phyloP scores from a whole-genome alignment of 805 yeast genomes.

The Wickerhamomyces bovis region DNA sequence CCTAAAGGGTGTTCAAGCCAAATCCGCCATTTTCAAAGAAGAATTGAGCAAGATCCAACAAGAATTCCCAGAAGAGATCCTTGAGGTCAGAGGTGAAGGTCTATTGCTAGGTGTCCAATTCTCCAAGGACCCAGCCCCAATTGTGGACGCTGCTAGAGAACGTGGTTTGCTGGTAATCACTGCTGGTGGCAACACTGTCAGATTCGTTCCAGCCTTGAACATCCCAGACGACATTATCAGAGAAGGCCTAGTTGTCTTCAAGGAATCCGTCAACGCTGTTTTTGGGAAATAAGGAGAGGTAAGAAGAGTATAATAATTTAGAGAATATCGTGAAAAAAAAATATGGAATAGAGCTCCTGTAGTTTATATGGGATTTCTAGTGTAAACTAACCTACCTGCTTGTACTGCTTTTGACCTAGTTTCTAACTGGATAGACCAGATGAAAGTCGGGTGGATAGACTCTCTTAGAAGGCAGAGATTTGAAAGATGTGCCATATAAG shows the following conservation, averaged over 20 bases:
- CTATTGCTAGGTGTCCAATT: slow-evolving; percentile 82
- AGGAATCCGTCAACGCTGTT: slow-evolving; percentile 40
- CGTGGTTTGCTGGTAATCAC: slow-evolving; percentile 80
- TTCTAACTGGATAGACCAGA: too few relatives aligned
- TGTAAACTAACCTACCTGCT: too few relatives aligned
- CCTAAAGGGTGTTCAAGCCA: slow-evolving; percentile 50
- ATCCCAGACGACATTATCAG: slow-evolving; percentile 63
- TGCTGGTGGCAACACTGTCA: slow-evolving; percentile 86
- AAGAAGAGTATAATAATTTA: too few relatives aligned
- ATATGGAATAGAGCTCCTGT: too few relatives aligned
- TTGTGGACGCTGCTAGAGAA: slow-evolving; percentile 69
- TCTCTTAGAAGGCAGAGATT: too few relatives aligned
- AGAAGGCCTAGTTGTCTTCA: slow-evolving; percentile 69
- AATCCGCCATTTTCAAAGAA: slow-evolving; percentile 50
- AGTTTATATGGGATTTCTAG: too few relatives aligned
- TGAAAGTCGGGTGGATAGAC: too few relatives aligned
- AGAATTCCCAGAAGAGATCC: slow-evolving; percentile 54
- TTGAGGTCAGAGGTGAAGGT: slow-evolving; percentile 82
- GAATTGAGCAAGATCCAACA: slow-evolving; percentile 45
- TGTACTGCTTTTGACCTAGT: too few relatives aligned
- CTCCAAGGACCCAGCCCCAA: slow-evolving; percentile 48
- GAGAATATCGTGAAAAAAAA: too few relatives aligned
- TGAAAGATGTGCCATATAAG: too few relatives aligned
- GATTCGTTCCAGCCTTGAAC: slow-evolving; percentile 90
- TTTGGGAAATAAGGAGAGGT: slow-evolving; percentile 5